These are phyloP conservation scores for Penicillium angulare DNA, from an alignment of 495 filamentous ascomycete genomes.

Conservation along the genomic window DNA sequence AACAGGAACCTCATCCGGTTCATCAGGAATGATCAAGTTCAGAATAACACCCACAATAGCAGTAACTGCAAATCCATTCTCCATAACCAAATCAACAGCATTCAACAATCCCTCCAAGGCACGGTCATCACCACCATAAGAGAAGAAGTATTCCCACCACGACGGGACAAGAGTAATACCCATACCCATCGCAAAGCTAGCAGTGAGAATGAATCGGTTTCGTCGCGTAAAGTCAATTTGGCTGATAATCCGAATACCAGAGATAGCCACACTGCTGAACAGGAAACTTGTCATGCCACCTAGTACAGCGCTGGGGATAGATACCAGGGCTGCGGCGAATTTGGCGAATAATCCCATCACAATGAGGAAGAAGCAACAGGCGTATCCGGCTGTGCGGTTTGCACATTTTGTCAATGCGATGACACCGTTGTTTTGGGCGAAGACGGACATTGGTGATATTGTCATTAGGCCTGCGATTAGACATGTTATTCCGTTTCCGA, in stretches of 20 bases:
- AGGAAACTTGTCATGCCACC: conserved; percentile 95
- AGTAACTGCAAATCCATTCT: conserved; percentile 65
- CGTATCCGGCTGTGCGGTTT: conserved; percentile 82
- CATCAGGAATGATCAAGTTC: conserved; percentile 70
- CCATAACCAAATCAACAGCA: conserved; percentile 76
- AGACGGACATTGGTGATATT: conserved; percentile 79
- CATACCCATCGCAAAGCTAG: conserved; percentile 71
- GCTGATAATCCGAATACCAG: conserved; percentile 80
- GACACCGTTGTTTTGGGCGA: conserved; percentile 90
- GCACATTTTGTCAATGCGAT: conserved; percentile 88
- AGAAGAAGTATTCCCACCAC: conserved; percentile 77
- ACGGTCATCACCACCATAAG: conserved; percentile 66
- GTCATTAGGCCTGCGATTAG: conserved; percentile 79
- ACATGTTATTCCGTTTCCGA: conserved; percentile 75
- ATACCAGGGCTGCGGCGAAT: conserved; percentile 82
- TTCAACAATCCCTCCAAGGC: conserved; percentile 76
- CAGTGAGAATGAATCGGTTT: conserved; percentile 85
- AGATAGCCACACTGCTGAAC: conserved; percentile 80
- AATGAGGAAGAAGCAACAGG: conserved; percentile 74
- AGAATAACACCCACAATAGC: conserved; percentile 69
- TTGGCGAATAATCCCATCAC: conserved; percentile 91
- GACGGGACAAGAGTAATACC: conserved; percentile 78
- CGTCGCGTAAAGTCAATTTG: conserved; percentile 77
- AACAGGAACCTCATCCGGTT: conserved; percentile 58
- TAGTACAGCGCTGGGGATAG: conserved; percentile 77